Evolutionary conservation across 2,329 filamentous ascomycete genomes (phyloP).

Genomic region (Xylaria sp.): DNA sequence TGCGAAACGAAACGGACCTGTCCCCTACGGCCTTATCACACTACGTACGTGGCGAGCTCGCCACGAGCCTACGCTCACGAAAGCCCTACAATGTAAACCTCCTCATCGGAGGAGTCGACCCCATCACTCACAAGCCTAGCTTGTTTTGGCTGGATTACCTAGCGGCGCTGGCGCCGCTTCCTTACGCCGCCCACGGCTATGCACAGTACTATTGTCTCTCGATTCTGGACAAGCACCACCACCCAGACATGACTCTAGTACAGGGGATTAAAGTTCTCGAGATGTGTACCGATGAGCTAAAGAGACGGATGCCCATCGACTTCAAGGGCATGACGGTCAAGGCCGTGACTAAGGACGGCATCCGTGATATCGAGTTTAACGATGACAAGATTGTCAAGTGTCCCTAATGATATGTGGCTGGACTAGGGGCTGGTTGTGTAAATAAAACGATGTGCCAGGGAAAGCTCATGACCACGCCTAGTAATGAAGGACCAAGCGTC

Average conservation of each 20-base stretch:
- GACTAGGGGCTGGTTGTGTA: constrained; percentile 43
- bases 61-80: constrained; percentile 86
- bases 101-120: constrained; percentile 91
- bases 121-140: constrained; percentile 88
- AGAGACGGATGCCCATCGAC: constrained; percentile 95
- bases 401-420: constrained; percentile 55
- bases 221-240: constrained; percentile 98
- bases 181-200: constrained; percentile 97
- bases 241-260: constrained; percentile 89
- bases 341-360: constrained; percentile 92
- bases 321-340: constrained; percentile 98
- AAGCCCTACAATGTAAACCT: constrained; percentile 98
- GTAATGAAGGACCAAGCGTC: constrained; percentile 35
- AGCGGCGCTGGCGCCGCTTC: constrained; percentile 84
- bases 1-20: constrained; percentile 95
- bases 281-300: constrained; percentile 97
- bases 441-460: constrained; percentile 44
- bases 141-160: constrained; percentile 99
- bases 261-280: constrained; percentile 91
- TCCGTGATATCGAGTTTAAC: constrained; percentile 85
- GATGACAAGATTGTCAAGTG: constrained; percentile 77
- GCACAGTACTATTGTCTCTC: constrained; percentile 99
- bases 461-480: constrained; percentile 36
- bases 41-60: constrained; percentile 94
- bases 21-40: constrained; percentile 88